These are phyloP conservation scores for Vinca minor DNA, from an alignment of 257 asterid genomes.

Conservation along the genomic window DNA sequence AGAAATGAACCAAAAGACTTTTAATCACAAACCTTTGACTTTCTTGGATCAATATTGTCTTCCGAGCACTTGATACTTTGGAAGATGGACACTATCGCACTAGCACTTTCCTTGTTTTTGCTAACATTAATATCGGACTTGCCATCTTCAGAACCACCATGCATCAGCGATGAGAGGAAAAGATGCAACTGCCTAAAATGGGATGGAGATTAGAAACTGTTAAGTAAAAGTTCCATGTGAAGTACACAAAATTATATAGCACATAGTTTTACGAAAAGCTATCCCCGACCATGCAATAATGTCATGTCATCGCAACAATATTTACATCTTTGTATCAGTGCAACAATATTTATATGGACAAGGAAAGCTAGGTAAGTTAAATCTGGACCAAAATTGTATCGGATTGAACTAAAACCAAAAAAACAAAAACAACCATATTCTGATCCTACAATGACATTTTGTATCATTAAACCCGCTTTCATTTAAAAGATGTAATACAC, in stretches of 20 bases:
- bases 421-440: neutral
- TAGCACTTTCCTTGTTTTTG: constrained; percentile 66
- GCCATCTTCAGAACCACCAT: constrained; percentile 64
- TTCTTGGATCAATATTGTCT: constrained; percentile 61
- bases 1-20: neutral
- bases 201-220: constrained; percentile 8
- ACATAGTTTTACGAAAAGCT: neutral
- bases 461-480: neutral
- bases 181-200: constrained; percentile 66
- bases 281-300: neutral
- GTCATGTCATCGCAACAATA: neutral
- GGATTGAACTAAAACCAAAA: neutral
- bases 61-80: constrained; percentile 62
- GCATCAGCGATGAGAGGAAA: constrained; percentile 85
- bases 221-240: constrained; percentile 9
- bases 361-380: neutral
- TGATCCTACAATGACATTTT: neutral
- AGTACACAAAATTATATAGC: neutral
- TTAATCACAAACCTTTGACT: constrained; percentile 61
- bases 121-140: constrained; percentile 46
- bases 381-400: neutral
- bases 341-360: too few relatives aligned
- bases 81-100: constrained; percentile 49
- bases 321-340: too few relatives aligned
- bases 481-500: neutral